Conservation (phyloP, 805 yeast species). For the Blastobotrys robertii region DNA sequence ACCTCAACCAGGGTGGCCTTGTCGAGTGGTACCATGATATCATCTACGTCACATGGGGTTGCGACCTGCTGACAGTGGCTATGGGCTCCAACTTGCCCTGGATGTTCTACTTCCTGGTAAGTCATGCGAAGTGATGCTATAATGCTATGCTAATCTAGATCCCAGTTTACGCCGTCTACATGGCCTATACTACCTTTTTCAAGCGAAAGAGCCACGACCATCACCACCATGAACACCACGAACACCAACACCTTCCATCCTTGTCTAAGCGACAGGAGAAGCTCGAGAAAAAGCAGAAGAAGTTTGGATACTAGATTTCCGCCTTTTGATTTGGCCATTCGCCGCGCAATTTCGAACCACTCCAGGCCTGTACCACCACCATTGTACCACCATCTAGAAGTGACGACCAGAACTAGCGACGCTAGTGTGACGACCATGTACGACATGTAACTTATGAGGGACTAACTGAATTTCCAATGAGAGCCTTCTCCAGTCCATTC, state of each 20-base stretch:
- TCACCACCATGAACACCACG: too few relatives aligned
- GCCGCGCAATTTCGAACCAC: too few relatives aligned
- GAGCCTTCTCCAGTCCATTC: conserved; percentile 19
- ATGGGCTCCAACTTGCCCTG: conserved; percentile 53
- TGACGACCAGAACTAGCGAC: too few relatives aligned
- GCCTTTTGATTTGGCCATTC: too few relatives aligned
- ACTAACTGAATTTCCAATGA: conserved; percentile 5
- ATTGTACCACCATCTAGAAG: too few relatives aligned
- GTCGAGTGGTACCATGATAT: conserved; percentile 67
- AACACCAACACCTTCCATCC: too few relatives aligned
- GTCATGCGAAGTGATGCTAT: conserved; percentile 5
- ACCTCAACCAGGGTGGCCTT: conserved; percentile 51
- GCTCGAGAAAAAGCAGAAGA: conserved; percentile 25
- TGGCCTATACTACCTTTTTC: conserved; percentile 33
- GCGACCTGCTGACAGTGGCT: conserved; percentile 43
- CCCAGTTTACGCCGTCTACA: conserved; percentile 45
- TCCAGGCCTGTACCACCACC: too few relatives aligned
- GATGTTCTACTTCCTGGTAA: conserved; percentile 36
- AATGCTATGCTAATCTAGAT: conserved; percentile 19
- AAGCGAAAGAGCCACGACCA: conserved; percentile 14
- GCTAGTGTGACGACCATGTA: too few relatives aligned
- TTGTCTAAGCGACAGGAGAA: conserved; percentile 31
- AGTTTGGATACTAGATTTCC: not conserved
- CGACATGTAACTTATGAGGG: too few relatives aligned
- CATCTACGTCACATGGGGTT: conserved; percentile 52